Evolutionary conservation across 768 basidiomycete genomes (phyloP), one percentile per base, ranked within the genome.

Genomic region (Suillus sp.): DNA sequence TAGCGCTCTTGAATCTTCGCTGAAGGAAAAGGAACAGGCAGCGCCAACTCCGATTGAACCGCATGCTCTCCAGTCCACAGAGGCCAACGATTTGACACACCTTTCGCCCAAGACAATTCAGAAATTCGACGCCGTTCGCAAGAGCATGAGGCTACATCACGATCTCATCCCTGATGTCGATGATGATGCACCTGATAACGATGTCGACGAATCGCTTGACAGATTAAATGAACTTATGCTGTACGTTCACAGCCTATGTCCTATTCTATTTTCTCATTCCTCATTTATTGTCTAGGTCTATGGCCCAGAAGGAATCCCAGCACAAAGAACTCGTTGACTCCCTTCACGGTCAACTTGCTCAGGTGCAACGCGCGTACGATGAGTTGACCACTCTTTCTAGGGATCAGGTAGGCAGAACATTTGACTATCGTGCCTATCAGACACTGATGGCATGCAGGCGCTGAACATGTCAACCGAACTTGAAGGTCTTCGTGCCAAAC

Each of bases 231-330:
- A 96, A 69, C 84, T 98, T 18, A 96, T 98, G 94, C 80, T 90
- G 92, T 96, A 71, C 69, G 92, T 78, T 14, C 50, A 64, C 63
- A 30, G 16, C 32, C 37, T 25, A 61, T 67, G 62, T 48, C 51
- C 38, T 51, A 35, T 60, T 22, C 34, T 54, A 30, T 35, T 38
- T 61, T 58, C 37, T 47, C 34, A 56, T 59, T 63, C 50, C 65
- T 65, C 11, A 45, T 34, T 20, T 50, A 20, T 10, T 53, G 51
- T 69, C 14, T 63, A 97, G 95, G 66, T 93, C 96, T 2, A 98
- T 99, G 96, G 96, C 96, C 3, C 90, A 93, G 78, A 99, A 99
- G 74, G 97, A 99, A 74, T 90, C 93, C 4, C 81, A 87, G 38
- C 96, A 99, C 72, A 86, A 87, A 40, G 93, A 96, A 70, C 72